Evolutionary conservation across 2,329 filamentous ascomycete species (phyloP).

Genomic region (Colletotrichum shisoi): DNA sequence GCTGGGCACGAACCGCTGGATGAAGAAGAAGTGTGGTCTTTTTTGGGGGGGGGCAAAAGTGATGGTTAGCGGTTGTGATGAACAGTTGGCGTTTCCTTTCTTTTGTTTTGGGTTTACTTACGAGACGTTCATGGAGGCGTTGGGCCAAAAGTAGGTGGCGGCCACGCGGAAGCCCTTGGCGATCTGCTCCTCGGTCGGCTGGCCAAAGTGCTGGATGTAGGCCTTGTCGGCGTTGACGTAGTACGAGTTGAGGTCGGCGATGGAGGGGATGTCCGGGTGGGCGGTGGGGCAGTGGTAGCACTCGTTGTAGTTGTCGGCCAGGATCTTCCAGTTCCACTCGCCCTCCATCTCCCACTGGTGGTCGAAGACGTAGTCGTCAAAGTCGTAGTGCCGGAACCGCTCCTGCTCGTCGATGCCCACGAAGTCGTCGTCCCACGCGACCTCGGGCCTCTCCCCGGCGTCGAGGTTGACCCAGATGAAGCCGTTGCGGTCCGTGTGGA

Average conservation of each 20-base stretch:
- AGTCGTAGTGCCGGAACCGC: constrained; percentile 57
- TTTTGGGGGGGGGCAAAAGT: no score
- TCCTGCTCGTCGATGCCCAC: constrained; percentile 56
- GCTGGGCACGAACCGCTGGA: constrained; percentile 68
- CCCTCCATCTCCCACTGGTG: constrained; percentile 66
- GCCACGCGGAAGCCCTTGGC: constrained; percentile 56
- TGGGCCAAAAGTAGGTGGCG: constrained; percentile 60
- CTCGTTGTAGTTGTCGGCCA: constrained; percentile 71
- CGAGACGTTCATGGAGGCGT: constrained; percentile 60
- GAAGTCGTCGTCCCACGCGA: constrained; percentile 63
- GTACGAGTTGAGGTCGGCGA: constrained; percentile 66
- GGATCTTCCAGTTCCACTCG: constrained; percentile 67
- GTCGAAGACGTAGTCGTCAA: constrained; percentile 64
- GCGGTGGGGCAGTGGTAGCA: constrained; percentile 70
- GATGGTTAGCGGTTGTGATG: constrained; percentile 12
- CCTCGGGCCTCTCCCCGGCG: constrained; percentile 52
- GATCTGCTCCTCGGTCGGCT: constrained; percentile 58
- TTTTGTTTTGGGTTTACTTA: no score
- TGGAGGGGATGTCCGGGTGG: constrained; percentile 64
- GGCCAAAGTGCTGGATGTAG: constrained; percentile 61
- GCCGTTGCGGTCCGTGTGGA: constrained; percentile 61
- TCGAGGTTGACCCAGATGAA: constrained; percentile 69
- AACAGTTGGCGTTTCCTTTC: no score
- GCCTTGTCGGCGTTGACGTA: constrained; percentile 57
- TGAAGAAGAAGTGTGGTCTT: constrained; percentile 69